Base-by-base conservation (phyloP, 768 basidiomycete genomes). In the Termitomyces sp. region DNA sequence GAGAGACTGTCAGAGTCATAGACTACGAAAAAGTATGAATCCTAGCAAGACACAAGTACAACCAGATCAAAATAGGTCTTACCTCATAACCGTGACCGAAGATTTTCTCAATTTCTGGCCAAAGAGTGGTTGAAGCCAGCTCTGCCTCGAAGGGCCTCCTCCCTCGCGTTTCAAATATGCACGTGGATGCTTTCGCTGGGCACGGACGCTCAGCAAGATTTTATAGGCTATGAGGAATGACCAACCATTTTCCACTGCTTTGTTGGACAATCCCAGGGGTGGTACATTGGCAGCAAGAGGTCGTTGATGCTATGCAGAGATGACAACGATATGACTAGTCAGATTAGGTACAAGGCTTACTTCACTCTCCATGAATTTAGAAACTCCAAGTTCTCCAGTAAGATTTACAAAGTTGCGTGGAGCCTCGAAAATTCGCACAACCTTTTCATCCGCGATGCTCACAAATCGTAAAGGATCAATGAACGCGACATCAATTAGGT, bases 11-110 rank as follows among this genome's bases (percentile, higher is more conserved):
- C 11, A 98, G 73, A 0, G 89, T 81, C 46, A 95, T 89, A 8
- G 91, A 88, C 92, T 96, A 57, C 14, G 48, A 21, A 19, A 5
- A 45, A 41, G 30, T 44, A 47, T 30, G 32, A 52, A 61, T 16
- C 44, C 34, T 40, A 16, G 53, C 27, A 49, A 37, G 14, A 32
- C 45, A 41, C 28, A 59, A n/a, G 23, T 28, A 19, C 42, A 27
- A 39, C 14, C 17, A 28, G 34, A 35, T 34, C 7, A 5, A 57
- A 40, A 10, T 19, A n/a, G 46, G 17, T 44, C 72, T 51, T 58
- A 89, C 93, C 81, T 99, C 97, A 64, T 98, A 98, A 41, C 96
- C 94, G 70, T 98, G 97, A 5, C 96, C 97, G 68, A 97, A 99
- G 0, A 99, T 78, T 68, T 99, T 99, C 64, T 98, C 97, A 1